Base-by-base conservation (phyloP, 2,329 filamentous ascomycete species). In the Exophiala mesophila region DNA sequence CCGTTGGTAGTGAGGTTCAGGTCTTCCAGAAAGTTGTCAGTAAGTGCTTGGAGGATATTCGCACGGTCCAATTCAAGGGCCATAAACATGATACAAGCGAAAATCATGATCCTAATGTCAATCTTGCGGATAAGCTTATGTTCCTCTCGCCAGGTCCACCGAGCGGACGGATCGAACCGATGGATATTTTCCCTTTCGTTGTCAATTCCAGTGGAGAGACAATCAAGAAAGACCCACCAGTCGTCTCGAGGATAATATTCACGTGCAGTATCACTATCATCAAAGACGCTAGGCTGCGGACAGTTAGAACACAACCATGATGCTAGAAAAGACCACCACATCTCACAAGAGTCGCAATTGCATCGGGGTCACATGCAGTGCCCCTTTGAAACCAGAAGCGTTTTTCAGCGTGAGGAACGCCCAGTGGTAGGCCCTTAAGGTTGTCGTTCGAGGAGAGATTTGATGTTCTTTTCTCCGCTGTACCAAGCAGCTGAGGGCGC, bases 51-150 rank as follows among this genome's bases (percentile, higher is more conserved):
- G 40, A 44, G 49, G 12, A 81, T 63, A 53, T 81, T 81, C 21
- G 75, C 74, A 30, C 78, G 66, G 55, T 80, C 76, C 3, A 80
- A 62, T 53, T 80, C 73, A 2, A 80, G 62, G 0, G 71, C 75
- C 38, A 79, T 76, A 59, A 80, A 80, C 73, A 26, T 26, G 23
- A 26, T 26, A 26, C 23, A 26, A 7, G 23, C 23, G 12, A 26
- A 26, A 12, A 26, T 26, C 23, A 26, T 26, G 23, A 26, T 26
- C 12, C 12, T 26, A 26, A 26, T 6, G 12, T 26, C 23, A 12
- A 26, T 26, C 23, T 26, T 26, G 12, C 23, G 23, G 23, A 26
- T 26, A 12, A 26, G 23, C 6, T 6, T 12, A 26, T 26, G 23
- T 12, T 26, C 23, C 12, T 26, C 23, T 26, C 23, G 6, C 23